Evolutionary conservation across 805 yeast genomes (phyloP).

Genomic region (Metschnikowia reukaufii): DNA sequence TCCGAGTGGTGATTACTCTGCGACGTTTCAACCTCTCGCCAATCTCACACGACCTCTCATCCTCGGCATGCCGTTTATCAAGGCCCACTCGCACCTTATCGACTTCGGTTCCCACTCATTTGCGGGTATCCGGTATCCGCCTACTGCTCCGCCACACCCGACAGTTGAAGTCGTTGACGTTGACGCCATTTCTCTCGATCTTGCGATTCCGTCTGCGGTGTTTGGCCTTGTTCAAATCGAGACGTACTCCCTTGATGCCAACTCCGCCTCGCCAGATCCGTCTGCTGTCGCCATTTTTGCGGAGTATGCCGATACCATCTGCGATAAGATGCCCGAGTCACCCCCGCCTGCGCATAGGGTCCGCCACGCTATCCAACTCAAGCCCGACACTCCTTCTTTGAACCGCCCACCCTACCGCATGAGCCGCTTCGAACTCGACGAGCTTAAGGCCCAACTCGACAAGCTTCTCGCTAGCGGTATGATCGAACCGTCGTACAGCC

Average conservation of each 20-base stretch:
- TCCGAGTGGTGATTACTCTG: not conserved
- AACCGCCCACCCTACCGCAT: conserved; percentile 1
- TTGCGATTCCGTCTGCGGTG: not conserved
- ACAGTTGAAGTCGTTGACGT: not conserved
- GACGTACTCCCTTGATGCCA: not conserved
- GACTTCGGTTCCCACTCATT: conserved; percentile 1
- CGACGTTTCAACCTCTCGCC: not conserved
- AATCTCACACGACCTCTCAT: not conserved
- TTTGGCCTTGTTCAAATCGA: not conserved
- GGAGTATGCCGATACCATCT: not conserved
- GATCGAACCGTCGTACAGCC: conserved; percentile 6
- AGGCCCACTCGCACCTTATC: not conserved
- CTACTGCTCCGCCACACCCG: not conserved
- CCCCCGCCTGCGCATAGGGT: conserved; percentile 1
- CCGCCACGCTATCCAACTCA: not conserved
- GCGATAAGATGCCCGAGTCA: not conserved
- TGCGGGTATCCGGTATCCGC: not conserved
- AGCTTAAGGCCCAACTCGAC: conserved; percentile 1
- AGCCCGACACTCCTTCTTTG: conserved; percentile 1
- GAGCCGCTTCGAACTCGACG: conserved; percentile 3
- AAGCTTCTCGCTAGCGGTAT: conserved; percentile 1
- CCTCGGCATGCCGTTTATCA: conserved; percentile 3
- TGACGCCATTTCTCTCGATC: not conserved
- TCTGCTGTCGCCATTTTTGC: not conserved
- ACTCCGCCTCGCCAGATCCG: not conserved